phyloP scores from a whole-genome alignment of 1,284 basidiomycete genomes.

The Cryptococcus hybrid region DNA sequence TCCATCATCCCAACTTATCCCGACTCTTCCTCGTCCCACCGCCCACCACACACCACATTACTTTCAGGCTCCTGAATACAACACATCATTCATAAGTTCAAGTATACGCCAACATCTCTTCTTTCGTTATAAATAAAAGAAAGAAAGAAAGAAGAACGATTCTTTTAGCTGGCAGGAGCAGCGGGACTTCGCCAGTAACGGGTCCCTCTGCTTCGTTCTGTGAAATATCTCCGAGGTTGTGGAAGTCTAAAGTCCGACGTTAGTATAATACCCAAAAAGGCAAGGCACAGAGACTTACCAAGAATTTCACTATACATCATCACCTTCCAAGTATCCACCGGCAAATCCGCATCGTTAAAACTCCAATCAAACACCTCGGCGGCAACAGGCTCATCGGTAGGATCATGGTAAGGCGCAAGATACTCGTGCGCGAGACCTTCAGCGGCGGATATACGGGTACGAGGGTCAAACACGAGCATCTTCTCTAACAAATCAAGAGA shows the following conservation, averaged over 20 bases:
- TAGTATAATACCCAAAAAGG: neutral
- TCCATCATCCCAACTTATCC: neutral
- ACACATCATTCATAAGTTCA: neutral
- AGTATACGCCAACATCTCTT: neutral
- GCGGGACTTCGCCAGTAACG: slow-evolving; percentile 42
- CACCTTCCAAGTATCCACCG: slow-evolving; percentile 99
- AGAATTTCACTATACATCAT: slow-evolving; percentile 97
- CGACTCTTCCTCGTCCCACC: neutral
- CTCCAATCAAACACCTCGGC: slow-evolving; percentile 97
- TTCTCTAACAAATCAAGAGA: slow-evolving; percentile 96
- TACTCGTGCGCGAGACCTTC: slow-evolving; percentile 92
- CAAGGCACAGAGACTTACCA: slow-evolving; percentile 56
- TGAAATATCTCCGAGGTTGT: slow-evolving; percentile 52
- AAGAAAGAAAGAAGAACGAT: neutral
- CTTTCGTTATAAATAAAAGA: neutral
- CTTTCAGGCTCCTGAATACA: neutral
- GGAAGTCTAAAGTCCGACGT: slow-evolving; percentile 51
- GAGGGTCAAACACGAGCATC: slow-evolving; percentile 98
- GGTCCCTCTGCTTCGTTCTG: slow-evolving; percentile 48
- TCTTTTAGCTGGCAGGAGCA: slow-evolving; percentile 13
- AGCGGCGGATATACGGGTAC: slow-evolving; percentile 92
- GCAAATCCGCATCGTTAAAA: slow-evolving; percentile 99
- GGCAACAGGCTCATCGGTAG: slow-evolving; percentile 94
- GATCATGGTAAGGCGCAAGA: slow-evolving; percentile 97
- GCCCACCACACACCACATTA: too few species aligned